Percentiles rank a stretch among this genome's conserved stretches.
These are phyloP conservation scores for Fusarium concolor DNA, from an alignment of 2,329 filamentous ascomycete species.

Conservation along the genomic window DNA sequence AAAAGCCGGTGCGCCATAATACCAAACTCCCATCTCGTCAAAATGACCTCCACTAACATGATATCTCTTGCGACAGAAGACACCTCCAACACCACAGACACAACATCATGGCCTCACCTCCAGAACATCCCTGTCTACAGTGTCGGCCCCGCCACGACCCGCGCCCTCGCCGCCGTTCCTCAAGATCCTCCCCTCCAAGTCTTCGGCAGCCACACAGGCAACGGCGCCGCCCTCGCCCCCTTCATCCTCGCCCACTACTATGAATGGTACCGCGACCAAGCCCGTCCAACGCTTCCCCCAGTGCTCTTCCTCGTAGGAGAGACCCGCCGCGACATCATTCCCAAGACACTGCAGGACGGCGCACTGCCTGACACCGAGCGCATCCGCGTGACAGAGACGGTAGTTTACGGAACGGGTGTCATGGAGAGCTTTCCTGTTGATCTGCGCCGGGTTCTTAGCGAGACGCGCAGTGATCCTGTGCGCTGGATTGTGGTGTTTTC, in stretches of 20 bases:
- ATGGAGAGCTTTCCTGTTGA: slow-evolving; percentile 81
- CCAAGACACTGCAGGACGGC: slow-evolving; percentile 76
- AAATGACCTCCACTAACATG: neutral
- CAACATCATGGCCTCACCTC: slow-evolving; percentile 62
- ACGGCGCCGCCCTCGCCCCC: slow-evolving; percentile 80
- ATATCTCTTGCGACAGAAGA: slow-evolving; percentile 21
- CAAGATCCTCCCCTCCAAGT: slow-evolving; percentile 68
- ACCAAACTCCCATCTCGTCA: neutral
- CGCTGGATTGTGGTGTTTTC: slow-evolving; percentile 84
- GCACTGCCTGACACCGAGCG: slow-evolving; percentile 60
- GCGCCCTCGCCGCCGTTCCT: slow-evolving; percentile 71
- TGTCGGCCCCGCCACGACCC: slow-evolving; percentile 83
- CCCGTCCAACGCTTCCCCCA: slow-evolving; percentile 63
- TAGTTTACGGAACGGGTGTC: slow-evolving; percentile 88
- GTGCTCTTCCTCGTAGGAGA: slow-evolving; percentile 92
- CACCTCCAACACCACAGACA: slow-evolving; percentile 1
- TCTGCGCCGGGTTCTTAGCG: slow-evolving; percentile 65
- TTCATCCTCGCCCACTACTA: slow-evolving; percentile 85
- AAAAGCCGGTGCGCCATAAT: slow-evolving; percentile 48
- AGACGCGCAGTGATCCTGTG: slow-evolving; percentile 53
- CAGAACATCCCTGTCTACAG: slow-evolving; percentile 75
- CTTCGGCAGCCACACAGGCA: slow-evolving; percentile 84
- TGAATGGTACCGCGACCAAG: slow-evolving; percentile 58
- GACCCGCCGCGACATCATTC: slow-evolving; percentile 89
- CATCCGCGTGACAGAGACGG: slow-evolving; percentile 79